A percentile compares a stretch with the other conserved stretches of the same genome.
Conservation (phyloP, 495 filamentous ascomycete species). For the Lentithecium fluviatile region DNA sequence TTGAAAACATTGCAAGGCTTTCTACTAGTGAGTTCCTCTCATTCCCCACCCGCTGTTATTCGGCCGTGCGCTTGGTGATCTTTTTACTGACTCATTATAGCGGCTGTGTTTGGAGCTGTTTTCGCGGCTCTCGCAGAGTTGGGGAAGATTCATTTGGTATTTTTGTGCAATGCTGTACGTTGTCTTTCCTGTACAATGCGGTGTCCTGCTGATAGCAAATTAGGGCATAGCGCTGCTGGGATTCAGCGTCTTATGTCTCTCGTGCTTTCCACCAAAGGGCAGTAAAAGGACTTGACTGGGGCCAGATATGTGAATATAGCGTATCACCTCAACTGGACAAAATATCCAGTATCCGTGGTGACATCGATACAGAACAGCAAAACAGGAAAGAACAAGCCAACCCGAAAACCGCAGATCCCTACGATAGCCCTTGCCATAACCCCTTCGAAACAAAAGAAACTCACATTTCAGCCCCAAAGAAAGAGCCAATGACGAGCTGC, state of each 20-base stretch:
- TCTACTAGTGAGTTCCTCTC: slow-evolving; percentile 39
- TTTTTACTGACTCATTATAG: slow-evolving; percentile 16
- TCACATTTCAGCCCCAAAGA: too few relatives aligned
- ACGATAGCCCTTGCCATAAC: too few relatives aligned
- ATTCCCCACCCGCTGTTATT: not conserved
- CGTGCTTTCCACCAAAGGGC: slow-evolving; percentile 49
- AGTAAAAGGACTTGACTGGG: slow-evolving; percentile 37
- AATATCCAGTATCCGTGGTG: too few relatives aligned
- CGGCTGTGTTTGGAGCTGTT: slow-evolving; percentile 55
- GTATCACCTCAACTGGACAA: too few relatives aligned
- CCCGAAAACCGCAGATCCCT: too few relatives aligned
- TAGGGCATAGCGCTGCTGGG: slow-evolving; percentile 51
- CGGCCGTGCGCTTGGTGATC: not conserved
- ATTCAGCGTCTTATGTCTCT: slow-evolving; percentile 48
- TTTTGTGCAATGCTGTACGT: slow-evolving; percentile 52
- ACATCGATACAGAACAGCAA: too few relatives aligned
- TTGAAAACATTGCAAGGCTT: slow-evolving; percentile 55
- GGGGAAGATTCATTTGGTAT: slow-evolving; percentile 52
- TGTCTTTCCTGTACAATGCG: slow-evolving; percentile 6
- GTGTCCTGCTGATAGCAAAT: slow-evolving; percentile 27
- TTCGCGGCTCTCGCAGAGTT: slow-evolving; percentile 52
- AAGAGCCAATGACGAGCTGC: too few relatives aligned
- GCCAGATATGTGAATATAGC: too few relatives aligned
- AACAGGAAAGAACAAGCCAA: too few relatives aligned
- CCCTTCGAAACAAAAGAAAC: too few relatives aligned